Evolutionary conservation across 2,329 filamentous ascomycete genomes (phyloP), one percentile per base, ranked within the genome.

Genomic region (Myotisia sp.): DNA sequence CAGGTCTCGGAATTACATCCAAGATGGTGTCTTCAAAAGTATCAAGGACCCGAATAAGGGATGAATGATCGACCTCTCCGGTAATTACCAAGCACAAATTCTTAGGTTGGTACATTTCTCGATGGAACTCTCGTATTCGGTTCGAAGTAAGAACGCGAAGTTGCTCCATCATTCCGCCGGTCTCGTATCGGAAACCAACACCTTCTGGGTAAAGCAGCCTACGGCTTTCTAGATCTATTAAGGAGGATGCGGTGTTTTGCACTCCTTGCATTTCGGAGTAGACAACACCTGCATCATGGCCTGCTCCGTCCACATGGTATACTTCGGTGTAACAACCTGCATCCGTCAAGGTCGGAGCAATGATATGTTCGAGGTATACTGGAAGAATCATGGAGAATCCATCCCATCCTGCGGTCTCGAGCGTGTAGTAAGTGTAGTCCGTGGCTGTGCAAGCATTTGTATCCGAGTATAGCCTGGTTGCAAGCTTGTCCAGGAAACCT

Each of bases 201-300:
- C 82, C 79, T 54, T 90, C 75, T 0, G 86, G 86, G 47, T 95
- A 98, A 22, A 93, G 64, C 28, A 90, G 63, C 2, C 82, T 74
- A 26, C 82, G 77, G 34, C 83, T 78, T 43, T 74, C 71, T 37
- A 94, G 66, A 43, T 93, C 83, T 71, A 95, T 93, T 38, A 95
- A 72, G 54, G 93, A 84, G 5, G 69, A 66, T 44, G 80, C 76
- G 34, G 74, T 77, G 52, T 92, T 92, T 52, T 95, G 81, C 2
- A 93, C 76, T 16, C 78, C 90, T 59, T 98, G 90, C 90, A 98
- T 98, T 59, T 98, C 90, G 0, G 87, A 94, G 59, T 98, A 98
- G 6, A 98, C 90, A 1, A 94, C 86, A 42, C 85, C 90, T 26
- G 90, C 90, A 67, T 98, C 90, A 43, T 95, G 80, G 37, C 90